Percentiles rank a stretch among this genome's conserved stretches.
phyloP scores from a whole-genome alignment of 1,284 basidiomycete genomes.

The Microbotryum violaceum region DNA sequence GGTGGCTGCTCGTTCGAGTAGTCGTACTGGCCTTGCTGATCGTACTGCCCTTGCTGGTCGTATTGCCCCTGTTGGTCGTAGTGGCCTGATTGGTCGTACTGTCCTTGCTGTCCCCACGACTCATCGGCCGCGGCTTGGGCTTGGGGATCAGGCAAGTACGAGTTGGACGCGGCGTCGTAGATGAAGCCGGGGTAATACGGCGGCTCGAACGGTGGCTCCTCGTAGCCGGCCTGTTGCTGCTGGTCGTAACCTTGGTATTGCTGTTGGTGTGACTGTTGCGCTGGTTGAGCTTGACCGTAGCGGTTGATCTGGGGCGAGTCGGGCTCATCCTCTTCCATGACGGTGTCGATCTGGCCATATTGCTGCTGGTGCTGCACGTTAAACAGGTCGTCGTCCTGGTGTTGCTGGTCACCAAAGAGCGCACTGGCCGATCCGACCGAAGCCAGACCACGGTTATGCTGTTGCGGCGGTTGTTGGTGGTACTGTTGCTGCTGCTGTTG shows the following conservation, averaged over 20 bases:
- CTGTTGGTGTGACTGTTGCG: neutral
- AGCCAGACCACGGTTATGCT: neutral
- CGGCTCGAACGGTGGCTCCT: neutral
- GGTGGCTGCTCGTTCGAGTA: too few relatives aligned
- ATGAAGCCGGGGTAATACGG: conserved; percentile 28
- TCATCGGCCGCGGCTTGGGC: conserved; percentile 2
- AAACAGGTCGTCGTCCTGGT: neutral
- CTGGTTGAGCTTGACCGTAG: neutral
- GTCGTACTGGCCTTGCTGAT: neutral
- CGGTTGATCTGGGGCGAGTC: conserved; percentile 20
- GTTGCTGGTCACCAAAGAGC: neutral
- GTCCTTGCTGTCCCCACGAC: too few relatives aligned
- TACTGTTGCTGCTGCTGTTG: conserved; percentile 1
- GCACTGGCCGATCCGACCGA: neutral
- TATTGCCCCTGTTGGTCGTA: conserved; percentile 3
- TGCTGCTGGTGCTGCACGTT: conserved; percentile 1
- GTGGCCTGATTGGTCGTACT: neutral
- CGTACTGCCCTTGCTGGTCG: neutral
- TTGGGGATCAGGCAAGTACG: conserved; percentile 24
- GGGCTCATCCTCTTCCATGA: conserved; percentile 25
- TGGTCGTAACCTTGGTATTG: neutral
- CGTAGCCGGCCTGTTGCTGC: neutral
- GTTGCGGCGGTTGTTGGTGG: neutral
- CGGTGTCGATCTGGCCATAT: conserved; percentile 16
- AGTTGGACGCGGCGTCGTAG: conserved; percentile 25